These are phyloP conservation scores for Exophiala viscosa DNA, from an alignment of 2,329 filamentous ascomycete genomes.

Conservation along the genomic window DNA sequence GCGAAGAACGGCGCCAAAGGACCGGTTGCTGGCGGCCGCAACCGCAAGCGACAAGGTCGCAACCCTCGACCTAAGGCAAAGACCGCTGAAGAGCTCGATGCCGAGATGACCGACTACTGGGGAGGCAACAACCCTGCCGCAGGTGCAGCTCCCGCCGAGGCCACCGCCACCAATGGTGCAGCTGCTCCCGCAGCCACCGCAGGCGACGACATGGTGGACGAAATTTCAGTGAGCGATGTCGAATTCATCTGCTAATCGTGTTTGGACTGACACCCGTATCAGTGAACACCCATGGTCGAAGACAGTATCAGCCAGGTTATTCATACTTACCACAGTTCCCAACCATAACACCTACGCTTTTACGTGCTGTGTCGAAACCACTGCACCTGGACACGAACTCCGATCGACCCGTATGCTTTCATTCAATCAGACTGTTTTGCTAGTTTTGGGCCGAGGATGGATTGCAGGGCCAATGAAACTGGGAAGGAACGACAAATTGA, in stretches of 20 bases:
- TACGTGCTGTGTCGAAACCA: too few species aligned
- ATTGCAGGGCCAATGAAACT: slow-evolving; percentile 2
- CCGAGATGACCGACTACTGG: slow-evolving; percentile 97
- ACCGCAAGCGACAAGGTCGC: slow-evolving; percentile 67
- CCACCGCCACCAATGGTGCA: slow-evolving; percentile 46
- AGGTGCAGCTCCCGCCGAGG: slow-evolving; percentile 41
- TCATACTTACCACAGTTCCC: neutral
- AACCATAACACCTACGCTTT: too few species aligned
- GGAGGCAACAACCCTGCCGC: slow-evolving; percentile 45
- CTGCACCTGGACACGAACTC: too few species aligned
- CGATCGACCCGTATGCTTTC: neutral
- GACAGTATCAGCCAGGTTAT: neutral
- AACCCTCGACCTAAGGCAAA: slow-evolving; percentile 70
- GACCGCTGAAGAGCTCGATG: slow-evolving; percentile 92
- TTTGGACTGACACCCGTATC: slow-evolving; percentile 27
- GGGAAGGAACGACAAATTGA: neutral
- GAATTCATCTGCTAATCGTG: slow-evolving; percentile 19
- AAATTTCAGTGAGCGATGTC: slow-evolving; percentile 48
- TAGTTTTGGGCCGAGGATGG: slow-evolving; percentile 6
- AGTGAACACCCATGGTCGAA: slow-evolving; percentile 19
- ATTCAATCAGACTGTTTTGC: slow-evolving; percentile 20
- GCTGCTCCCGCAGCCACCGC: slow-evolving; percentile 46
- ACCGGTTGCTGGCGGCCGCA: slow-evolving; percentile 58
- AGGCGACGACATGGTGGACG: slow-evolving; percentile 54
- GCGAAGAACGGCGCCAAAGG: slow-evolving; percentile 46